Evolutionary conservation across 768 basidiomycete genomes (phyloP), one percentile per base, ranked within the genome.

Genomic region (Thelephora ganbajun): DNA sequence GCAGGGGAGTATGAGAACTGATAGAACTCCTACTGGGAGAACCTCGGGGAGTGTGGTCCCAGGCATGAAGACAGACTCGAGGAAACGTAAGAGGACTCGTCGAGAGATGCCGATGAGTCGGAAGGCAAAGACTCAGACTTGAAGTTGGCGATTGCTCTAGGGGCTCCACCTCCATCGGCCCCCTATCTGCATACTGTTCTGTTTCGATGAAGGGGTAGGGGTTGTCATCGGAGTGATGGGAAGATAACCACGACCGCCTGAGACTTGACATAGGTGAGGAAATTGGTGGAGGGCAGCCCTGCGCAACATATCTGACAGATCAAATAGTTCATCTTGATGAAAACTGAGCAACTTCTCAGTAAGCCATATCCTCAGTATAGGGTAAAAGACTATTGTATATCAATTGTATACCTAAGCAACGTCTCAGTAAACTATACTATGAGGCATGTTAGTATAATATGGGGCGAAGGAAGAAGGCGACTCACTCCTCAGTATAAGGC

Each of bases 151-250:
- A 60, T 2, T 60, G 58, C 54, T 66, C 67, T 2, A 64, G 63
- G 2, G 65, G 67, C 22, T 69, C 68, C 19, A 57, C 54, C n/a
- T 62, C 53, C 6, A 14, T 62, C 62, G 9, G 61, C 52, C 49
- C 66, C 68, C n/a, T 55, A 56, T 50, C 39, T 58, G 68, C 66
- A 72, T 57, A 60, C 69, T 30, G 26, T 30, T 30, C 26, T 30
- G 26, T 30, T 30, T 30, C 26, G 9, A 30, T 30, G 9, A 30
- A 9, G 9, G 26, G 50, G 65, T 65, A 63, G 33, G 68, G 64
- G 53, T 85, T 9, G 26, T 30, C 85, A 48, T 90, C 86, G 0
- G 87, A 89, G 52, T 88, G 80, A 51, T 83, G 81, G 14, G 74
- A 76, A 3, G 73, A 73, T 44, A 77, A 53, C 56, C 69, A 77